Base-by-base conservation (phyloP, 1,284 basidiomycete species). In the Microbotryum saponariae region DNA sequence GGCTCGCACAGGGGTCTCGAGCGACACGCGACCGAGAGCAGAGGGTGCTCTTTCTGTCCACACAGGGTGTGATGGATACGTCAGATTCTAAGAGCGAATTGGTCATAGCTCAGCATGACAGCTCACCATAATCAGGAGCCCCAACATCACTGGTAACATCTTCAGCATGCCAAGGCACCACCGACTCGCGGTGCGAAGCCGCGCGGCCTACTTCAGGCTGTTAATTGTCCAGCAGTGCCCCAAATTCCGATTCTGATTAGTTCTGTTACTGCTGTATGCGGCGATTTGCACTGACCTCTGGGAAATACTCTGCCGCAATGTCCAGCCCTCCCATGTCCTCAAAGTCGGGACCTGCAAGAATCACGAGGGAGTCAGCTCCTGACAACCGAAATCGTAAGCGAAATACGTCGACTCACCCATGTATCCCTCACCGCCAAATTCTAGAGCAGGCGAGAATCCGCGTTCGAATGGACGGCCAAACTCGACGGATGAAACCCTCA, bases 161-260 rank as follows among this genome's bases (percentile, higher is more conserved):
- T 29, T 63, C 65, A 8, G 48, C 58, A 2, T 57, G 57, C 65
- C 65, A 67, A 2, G 65, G 65, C 4, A 61, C 29, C 6, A 54
- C 8, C 23, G 62, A 62, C 21, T 54, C 54, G 6, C 60, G 54
- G 20, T 49, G 53, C 20, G 60, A 60, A 27, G 25, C 51, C 1
- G 59, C 62, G 23, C 65, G 59, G 1, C 62, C 65, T 21, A 53
- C 55, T 37, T 66, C 65, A 23, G 61, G 45, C 14, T 66, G 57
- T 53, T 61, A 37, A 23, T 1, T 1, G 31, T 7, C 31, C 31
- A 31, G 31, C 31, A 9, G 31, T 31, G 1, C 10, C 31, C 31
- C 31, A 8, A 31, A 5, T 6, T 27, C 27, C 3, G 31, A 31
- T 31, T 10, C 31, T 7, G 31, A 31, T 31, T 9, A 31, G 1